Base-by-base conservation (phyloP, 2,329 filamentous ascomycete genomes). In the Aspergillus quadricinctus region DNA sequence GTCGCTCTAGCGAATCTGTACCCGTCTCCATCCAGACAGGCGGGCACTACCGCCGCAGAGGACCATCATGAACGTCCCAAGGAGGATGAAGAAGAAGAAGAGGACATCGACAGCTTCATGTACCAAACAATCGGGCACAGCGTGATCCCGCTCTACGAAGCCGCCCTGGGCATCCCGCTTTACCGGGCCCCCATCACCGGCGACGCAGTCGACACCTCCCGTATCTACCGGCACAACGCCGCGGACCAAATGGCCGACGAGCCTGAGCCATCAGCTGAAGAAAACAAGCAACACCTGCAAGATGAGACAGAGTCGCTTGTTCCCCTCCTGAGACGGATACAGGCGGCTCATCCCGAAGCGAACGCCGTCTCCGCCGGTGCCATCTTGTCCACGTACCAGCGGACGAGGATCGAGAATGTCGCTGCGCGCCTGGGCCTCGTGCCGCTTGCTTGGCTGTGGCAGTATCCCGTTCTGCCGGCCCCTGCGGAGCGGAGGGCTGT, bases 51-150 rank as follows among this genome's bases (percentile, higher is more conserved):
- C 23, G 37, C 43, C 37, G 48, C 9, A 45, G 28, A 50, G 53
- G 57, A 35, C 50, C 54, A 50, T 53, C 48, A 23, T n/a, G 57
- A 52, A 50, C 14, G 6, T 37, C 31, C 14, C 5, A 37, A 17
- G 31, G 2, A 55, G 8, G 55, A 64, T 49, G 64, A 59, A 10
- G 70, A 78, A 49, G 71, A 67, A 49, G 77, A 71, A 60, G 76
- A 81, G 55, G 90, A 97, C 72, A 81, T 96, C 65, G 91, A 99
- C 75, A 97, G 92, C 77, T 97, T 94, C 85, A 99, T 99, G 94
- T 99, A 97, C 79, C 94, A 99, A 79, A 99, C 94, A 3, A 90
- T 97, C 58, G 94, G 94, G 11, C 91, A 97, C 74, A 82, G 85
- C 56, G 79, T 97, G 19, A 88, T 97, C 56, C 91, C 92, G 2